phyloP scores from a whole-genome alignment of 371 early-diverging fungal species.

The Rhizomucor pusillus region DNA sequence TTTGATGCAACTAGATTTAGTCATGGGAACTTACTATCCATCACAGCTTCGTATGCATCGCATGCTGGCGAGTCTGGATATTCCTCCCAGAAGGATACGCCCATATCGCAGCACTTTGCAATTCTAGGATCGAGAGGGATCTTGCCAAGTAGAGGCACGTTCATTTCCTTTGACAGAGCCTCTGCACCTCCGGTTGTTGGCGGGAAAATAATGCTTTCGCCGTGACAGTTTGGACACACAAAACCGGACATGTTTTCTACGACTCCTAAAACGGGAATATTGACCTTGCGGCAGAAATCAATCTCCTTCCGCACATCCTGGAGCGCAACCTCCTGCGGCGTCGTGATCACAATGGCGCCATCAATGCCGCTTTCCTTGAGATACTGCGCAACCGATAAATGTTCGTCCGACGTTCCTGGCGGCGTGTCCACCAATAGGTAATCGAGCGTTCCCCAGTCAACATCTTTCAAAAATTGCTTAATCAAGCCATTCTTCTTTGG shows the following conservation, averaged over 20 bases:
- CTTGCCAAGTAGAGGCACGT: conserved; percentile 74
- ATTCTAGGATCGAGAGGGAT: conserved; percentile 94
- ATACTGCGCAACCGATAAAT: conserved; percentile 82
- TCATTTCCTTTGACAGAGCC: conserved; percentile 76
- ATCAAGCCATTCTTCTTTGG: conserved; percentile 96
- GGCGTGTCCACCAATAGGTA: conserved; percentile 98
- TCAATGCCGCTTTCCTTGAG: conserved; percentile 78
- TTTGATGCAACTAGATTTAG: neutral
- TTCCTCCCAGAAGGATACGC: conserved; percentile 83
- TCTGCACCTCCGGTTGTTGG: conserved; percentile 91
- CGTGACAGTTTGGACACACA: conserved; percentile 91
- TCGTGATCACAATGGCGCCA: conserved; percentile 96
- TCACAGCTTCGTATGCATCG: conserved; percentile 69
- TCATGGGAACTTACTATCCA: conserved; percentile 44
- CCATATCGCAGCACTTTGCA: conserved; percentile 79
- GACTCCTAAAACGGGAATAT: conserved; percentile 89
- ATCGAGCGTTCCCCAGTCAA: conserved; percentile 92
- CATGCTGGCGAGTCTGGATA: conserved; percentile 88
- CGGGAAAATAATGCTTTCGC: conserved; percentile 83
- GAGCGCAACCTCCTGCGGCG: conserved; percentile 97
- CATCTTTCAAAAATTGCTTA: conserved; percentile 96
- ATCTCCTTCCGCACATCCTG: conserved; percentile 97
- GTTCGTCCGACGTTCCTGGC: conserved; percentile 99
- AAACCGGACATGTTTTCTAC: conserved; percentile 99
- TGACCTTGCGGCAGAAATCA: conserved; percentile 93